Percentiles rank a stretch among this genome's conserved stretches.
These are phyloP conservation scores for Heritiera littoralis DNA, from an alignment of 345 rosid genomes.

Conservation along the genomic window DNA sequence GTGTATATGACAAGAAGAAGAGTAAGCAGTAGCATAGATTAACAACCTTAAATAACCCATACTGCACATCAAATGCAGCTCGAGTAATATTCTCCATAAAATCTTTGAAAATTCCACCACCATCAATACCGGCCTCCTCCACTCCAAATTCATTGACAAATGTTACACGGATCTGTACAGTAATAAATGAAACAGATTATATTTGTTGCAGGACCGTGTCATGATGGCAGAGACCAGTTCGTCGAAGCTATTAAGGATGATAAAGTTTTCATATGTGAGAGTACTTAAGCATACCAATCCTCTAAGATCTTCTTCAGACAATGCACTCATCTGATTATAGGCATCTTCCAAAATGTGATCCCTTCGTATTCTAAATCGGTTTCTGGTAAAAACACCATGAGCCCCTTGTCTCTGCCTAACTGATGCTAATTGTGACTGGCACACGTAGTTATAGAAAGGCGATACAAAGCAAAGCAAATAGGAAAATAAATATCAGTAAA, in stretches of 20 bases:
- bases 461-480: conserved; percentile 7
- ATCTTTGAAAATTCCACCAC: conserved; percentile 99
- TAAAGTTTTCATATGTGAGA: background rate
- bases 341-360: conserved; percentile 98
- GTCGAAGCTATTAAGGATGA: conserved; percentile 2
- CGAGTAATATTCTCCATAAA: conserved; percentile 97
- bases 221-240: conserved; percentile 20
- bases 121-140: conserved; percentile 99
- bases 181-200: conserved; percentile 28
- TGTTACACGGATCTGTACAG: conserved; percentile 82
- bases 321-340: conserved; percentile 88
- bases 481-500: background rate
- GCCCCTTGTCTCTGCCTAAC: conserved; percentile 73
- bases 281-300: conserved; percentile 60
- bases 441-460: conserved; percentile 18
- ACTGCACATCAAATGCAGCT: conserved; percentile 96
- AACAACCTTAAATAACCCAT: conserved; percentile 88
- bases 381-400: conserved; percentile 74
- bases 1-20: background rate
- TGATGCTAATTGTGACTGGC: conserved; percentile 72
- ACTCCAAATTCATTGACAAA: conserved; percentile 97
- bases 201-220: background rate
- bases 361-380: conserved; percentile 87
- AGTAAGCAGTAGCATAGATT: conserved; percentile 17
- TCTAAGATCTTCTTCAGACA: conserved; percentile 92